Base-by-base conservation (phyloP, 2,329 filamentous ascomycete species). In the Fusarium sp. region DNA sequence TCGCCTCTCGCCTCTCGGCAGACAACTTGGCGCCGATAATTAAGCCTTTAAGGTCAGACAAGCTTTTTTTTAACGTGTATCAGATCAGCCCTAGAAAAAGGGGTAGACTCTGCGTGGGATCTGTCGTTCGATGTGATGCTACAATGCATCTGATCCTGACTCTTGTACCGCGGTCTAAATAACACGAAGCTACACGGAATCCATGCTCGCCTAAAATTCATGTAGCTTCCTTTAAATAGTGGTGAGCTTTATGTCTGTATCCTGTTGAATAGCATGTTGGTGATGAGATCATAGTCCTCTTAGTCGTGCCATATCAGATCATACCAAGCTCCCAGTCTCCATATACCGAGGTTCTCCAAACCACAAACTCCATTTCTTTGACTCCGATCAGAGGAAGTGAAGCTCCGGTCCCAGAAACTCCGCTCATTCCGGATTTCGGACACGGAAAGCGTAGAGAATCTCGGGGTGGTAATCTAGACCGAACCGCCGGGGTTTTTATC, bases 21-120 rank as follows among this genome's bases (percentile, higher is more conserved):
- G 36, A 36, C 24, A 52, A 31, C 5, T 4, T 51, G 28, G 39
- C 52, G 36, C 31, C 48, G 31, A 35, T 20, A 52, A 11, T 36
- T 17, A 52, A 52, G 31, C n/a, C 49, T 65, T 24, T 39, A 33
- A 45, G 47, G 49, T 38, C 24, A 57, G 58, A 66, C 70, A 72
- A 72, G 70, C 70, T 72, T 73, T 72, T 72, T 72, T 65, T 72
- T 41, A 28, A 51, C 35, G 44, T 44, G 39, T 57, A 31, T 35
- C 26, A 24, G 31, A 45, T 70, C 70, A 72, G 70, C 58, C 70
- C 58, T 72, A 73, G 45, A 38, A 24, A 61, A 57, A 70, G 69
- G 70, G 70, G 69, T 24, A 64, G 28, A 44, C 38, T 38, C 9
- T 1, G 31, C 1, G 5, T 1, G 14, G 56, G 33, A 51, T 28